Evolutionary conservation across 495 filamentous ascomycete species (phyloP).

Genomic region (Penicillium malachiteum): DNA sequence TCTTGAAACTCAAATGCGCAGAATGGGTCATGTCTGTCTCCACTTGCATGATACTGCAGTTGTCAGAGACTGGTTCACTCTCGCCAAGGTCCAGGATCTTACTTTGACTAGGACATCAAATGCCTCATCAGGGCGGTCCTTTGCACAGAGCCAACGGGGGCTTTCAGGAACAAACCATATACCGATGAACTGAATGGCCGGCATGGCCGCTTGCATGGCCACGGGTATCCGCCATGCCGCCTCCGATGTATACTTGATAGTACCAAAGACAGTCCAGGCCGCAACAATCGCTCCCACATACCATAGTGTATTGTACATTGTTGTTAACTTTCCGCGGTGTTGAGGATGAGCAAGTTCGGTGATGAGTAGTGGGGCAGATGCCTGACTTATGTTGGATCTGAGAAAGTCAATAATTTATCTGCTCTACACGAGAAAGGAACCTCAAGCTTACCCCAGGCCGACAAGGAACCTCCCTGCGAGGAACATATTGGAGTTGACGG

Average conservation of each 20-base stretch:
- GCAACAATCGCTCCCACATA: constrained; percentile 55
- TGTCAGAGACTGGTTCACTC: too few relatives aligned
- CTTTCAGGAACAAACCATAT: constrained; percentile 40
- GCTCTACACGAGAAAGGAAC: background rate
- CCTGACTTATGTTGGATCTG: constrained; percentile 15
- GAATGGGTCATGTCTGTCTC: constrained; percentile 13
- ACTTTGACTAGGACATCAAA: constrained; percentile 9
- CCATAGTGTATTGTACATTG: constrained; percentile 63
- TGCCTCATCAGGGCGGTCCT: constrained; percentile 28
- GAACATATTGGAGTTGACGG: constrained; percentile 14
- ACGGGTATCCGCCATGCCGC: constrained; percentile 34
- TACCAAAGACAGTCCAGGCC: constrained; percentile 17
- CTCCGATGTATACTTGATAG: constrained; percentile 61
- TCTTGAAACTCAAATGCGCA: constrained; percentile 20
- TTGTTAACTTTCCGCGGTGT: constrained; percentile 60
- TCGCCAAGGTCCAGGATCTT: too few relatives aligned
- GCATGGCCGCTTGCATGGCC: constrained; percentile 24
- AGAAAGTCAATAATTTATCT: background rate
- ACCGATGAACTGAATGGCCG: constrained; percentile 19
- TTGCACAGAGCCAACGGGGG: constrained; percentile 48
- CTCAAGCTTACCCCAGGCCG: constrained; percentile 17
- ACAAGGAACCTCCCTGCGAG: constrained; percentile 17
- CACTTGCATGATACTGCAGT: constrained; percentile 33
- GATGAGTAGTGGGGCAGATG: constrained; percentile 55
- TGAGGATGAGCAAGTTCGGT: constrained; percentile 62